Evolutionary conservation across 495 filamentous ascomycete species (phyloP).

Genomic region (Penicillium steckii): DNA sequence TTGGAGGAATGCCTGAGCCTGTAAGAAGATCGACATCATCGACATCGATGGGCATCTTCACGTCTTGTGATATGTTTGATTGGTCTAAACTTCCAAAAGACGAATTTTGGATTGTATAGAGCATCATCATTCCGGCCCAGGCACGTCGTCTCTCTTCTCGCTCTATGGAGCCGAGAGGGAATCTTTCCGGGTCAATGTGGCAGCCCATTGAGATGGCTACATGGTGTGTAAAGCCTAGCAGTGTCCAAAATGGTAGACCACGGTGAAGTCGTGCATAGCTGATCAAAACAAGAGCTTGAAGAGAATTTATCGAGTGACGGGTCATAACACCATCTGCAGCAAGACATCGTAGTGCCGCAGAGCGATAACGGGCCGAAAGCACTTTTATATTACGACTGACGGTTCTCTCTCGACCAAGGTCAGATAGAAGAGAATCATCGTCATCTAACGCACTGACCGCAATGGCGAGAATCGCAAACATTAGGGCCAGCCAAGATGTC

Average conservation of each 20-base stretch:
- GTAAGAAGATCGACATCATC: conserved; percentile 46
- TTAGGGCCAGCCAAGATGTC: conserved; percentile 41
- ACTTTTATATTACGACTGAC: conserved; percentile 42
- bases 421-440: conserved; percentile 39
- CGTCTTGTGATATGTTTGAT: conserved; percentile 27
- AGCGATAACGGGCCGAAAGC: conserved; percentile 42
- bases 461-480: conserved; percentile 45
- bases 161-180: conserved; percentile 40
- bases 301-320: conserved; percentile 44
- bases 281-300: conserved; percentile 46
- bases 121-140: conserved; percentile 46
- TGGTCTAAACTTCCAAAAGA: conserved; percentile 32
- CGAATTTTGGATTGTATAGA: conserved; percentile 44
- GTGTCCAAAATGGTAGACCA: conserved; percentile 40
- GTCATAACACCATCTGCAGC: conserved; percentile 44
- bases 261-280: conserved; percentile 43
- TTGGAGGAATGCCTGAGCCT: conserved; percentile 9
- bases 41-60: conserved; percentile 42
- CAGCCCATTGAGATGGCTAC: conserved; percentile 48
- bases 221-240: conserved; percentile 46
- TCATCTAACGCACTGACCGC: conserved; percentile 46
- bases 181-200: conserved; percentile 46
- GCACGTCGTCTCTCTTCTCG: conserved; percentile 46
- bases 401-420: conserved; percentile 41
- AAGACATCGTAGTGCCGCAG: conserved; percentile 44